Evolutionary conservation across 164 flowering plant species (phyloP).

Genomic region (Echeveria elegans): DNA sequence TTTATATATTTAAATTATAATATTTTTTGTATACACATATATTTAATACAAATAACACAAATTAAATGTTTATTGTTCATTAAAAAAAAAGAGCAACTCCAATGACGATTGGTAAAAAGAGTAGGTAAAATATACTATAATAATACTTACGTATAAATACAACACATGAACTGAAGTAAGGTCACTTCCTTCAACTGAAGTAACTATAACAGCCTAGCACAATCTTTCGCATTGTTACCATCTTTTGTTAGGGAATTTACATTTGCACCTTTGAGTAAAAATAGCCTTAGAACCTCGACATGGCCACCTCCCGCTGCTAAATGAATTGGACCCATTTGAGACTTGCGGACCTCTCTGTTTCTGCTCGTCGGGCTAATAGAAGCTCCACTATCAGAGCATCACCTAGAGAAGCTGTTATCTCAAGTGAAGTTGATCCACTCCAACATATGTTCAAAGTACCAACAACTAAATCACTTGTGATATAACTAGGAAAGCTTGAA

Average conservation of each 20-base stretch:
- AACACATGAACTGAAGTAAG: too few relatives aligned
- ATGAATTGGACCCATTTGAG: slow-evolving; percentile 45
- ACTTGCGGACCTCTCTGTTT: slow-evolving; percentile 31
- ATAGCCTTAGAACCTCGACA: slow-evolving; percentile 44
- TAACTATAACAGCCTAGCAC: slow-evolving; percentile 37
- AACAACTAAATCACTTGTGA: too few relatives aligned
- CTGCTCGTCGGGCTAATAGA: slow-evolving; percentile 40
- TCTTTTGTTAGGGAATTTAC: slow-evolving; percentile 36
- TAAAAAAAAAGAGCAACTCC: too few relatives aligned
- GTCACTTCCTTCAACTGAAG: too few relatives aligned
- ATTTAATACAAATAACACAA: too few relatives aligned
- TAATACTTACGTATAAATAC: too few relatives aligned
- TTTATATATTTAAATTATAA: too few relatives aligned
- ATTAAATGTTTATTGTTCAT: too few relatives aligned
- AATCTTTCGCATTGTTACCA: slow-evolving; percentile 53
- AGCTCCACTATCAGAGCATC: slow-evolving; percentile 63
- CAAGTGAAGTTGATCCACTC: slow-evolving; percentile 42
- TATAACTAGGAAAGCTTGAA: too few relatives aligned
- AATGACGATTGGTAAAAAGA: too few relatives aligned
- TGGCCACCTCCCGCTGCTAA: slow-evolving; percentile 51
- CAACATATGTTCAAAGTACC: background rate
- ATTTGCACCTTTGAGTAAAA: slow-evolving; percentile 50
- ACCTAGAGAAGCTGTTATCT: slow-evolving; percentile 45
- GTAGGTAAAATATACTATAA: too few relatives aligned
- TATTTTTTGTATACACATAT: too few relatives aligned